phyloP scores from a whole-genome alignment of 371 early-diverging fungal genomes.

The Furculomyces boomerangus region DNA sequence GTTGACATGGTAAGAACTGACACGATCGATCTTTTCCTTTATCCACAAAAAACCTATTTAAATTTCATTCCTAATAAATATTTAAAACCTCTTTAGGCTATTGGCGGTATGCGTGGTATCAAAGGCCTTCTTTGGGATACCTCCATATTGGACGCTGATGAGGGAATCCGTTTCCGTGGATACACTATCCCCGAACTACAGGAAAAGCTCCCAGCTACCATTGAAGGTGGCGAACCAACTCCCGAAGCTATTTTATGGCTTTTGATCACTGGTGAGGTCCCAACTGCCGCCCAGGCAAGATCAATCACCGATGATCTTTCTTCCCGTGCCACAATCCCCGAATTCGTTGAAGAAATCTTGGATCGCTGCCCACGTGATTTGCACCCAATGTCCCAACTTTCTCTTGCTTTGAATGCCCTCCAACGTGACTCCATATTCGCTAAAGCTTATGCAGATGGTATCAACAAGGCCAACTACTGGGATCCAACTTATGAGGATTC shows the following conservation, averaged over 20 bases:
- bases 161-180: slow-evolving; percentile 97
- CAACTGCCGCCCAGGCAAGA: slow-evolving; percentile 83
- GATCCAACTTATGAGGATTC: slow-evolving; percentile 90
- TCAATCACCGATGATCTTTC: slow-evolving; percentile 89
- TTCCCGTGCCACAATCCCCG: slow-evolving; percentile 74
- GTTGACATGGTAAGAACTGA: slow-evolving; percentile 66
- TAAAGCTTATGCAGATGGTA: slow-evolving; percentile 89
- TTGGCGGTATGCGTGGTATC: slow-evolving; percentile 98
- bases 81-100: slow-evolving; percentile 16
- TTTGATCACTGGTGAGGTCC: slow-evolving; percentile 92
- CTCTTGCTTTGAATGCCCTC: slow-evolving; percentile 86
- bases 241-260: slow-evolving; percentile 98
- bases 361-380: slow-evolving; percentile 94
- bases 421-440: slow-evolving; percentile 91
- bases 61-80: background rate
- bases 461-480: slow-evolving; percentile 93
- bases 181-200: slow-evolving; percentile 94
- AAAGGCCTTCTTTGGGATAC: slow-evolving; percentile 97
- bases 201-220: slow-evolving; percentile 67
- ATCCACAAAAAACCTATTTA: background rate
- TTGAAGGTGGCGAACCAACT: slow-evolving; percentile 78
- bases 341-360: slow-evolving; percentile 85
- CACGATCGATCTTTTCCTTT: background rate
- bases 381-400: slow-evolving; percentile 98
- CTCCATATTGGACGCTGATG: slow-evolving; percentile 91